These are phyloP conservation scores for Penicillium sp. DNA, from an alignment of 2,329 filamentous ascomycete species.

Conservation along the genomic window DNA sequence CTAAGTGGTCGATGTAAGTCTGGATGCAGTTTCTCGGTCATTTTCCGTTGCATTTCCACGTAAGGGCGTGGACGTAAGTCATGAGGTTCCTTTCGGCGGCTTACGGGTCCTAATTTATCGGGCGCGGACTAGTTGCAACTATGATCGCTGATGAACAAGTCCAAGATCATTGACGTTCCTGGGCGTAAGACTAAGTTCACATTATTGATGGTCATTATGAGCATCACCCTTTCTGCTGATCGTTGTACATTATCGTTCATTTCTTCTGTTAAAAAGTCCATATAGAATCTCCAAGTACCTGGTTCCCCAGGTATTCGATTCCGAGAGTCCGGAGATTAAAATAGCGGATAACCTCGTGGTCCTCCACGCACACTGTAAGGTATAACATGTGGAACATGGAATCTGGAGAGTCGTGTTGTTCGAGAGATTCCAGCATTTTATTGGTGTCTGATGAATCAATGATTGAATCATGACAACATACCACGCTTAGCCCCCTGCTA, in stretches of 20 bases:
- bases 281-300: too few species aligned
- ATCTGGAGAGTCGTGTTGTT: background rate
- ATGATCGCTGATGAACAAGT: background rate
- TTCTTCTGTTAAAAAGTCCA: too few species aligned
- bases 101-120: too few species aligned
- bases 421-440: background rate
- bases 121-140: too few species aligned
- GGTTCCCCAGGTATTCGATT: too few species aligned
- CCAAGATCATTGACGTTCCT: background rate
- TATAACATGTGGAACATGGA: background rate
- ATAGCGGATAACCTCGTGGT: background rate
- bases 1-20: background rate
- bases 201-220: too few species aligned
- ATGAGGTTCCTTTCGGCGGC: too few species aligned
- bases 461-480: slow-evolving; percentile 1
- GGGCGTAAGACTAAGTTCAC: background rate
- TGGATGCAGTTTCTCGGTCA: background rate
- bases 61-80: background rate
- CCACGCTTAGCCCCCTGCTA: background rate
- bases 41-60: background rate
- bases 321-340: background rate
- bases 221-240: too few species aligned
- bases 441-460: background rate
- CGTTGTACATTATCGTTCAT: too few species aligned
- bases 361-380: background rate